Evolutionary conservation across 2,329 filamentous ascomycete genomes (phyloP), one percentile per base, ranked within the genome.

Genomic region (Alternaria angustiovoidea): DNA sequence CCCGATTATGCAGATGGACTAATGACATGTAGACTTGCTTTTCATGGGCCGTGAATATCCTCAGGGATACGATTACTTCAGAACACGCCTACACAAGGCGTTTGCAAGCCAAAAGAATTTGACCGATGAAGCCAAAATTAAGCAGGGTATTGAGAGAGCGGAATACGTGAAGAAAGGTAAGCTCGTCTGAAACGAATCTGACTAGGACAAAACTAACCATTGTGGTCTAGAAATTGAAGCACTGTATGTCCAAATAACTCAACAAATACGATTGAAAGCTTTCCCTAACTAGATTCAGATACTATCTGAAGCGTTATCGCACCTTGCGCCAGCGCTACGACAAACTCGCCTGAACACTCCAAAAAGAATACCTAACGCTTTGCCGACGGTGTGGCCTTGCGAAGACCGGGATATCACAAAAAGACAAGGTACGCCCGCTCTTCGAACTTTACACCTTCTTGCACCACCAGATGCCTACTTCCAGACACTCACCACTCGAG

Each of bases 221-320:
- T 16, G 16, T 36, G 20, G 66, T 34, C 12, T 49, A 95, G 94
- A 97, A 78, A 92, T 98, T 62, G 94, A 97, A 81, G 90, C 93
- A 18, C 77, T 98, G 92, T 97, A 85, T 87, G 92, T 86, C 47
- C 43, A 43, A 52, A 26, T 14, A 39, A 28, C 48, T 64, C 59
- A 16, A 41, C 44, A 51, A n/a, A 5, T 16, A 28, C 18, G 12
- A 36, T 30, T 9, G 11, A 12, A 52, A 63, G 51, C 8, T 47
- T 20, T 58, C 16, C 22, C 47, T 53, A 56, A 59, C 48, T 44
- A 46, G 16, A 49, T 64, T 70, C 77, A 96, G 92, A 76, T 96
- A 96, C 80, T 96, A 95, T 81, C 84, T 97, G 72, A 97, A 96
- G 83, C 87, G 91, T 76, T 97, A 97, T 81, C 89, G 94, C 69